Percentiles rank a stretch among this genome's conserved stretches.
phyloP scores from a whole-genome alignment of 2,329 filamentous ascomycete genomes.

The Zymoseptoria ardabiliae region DNA sequence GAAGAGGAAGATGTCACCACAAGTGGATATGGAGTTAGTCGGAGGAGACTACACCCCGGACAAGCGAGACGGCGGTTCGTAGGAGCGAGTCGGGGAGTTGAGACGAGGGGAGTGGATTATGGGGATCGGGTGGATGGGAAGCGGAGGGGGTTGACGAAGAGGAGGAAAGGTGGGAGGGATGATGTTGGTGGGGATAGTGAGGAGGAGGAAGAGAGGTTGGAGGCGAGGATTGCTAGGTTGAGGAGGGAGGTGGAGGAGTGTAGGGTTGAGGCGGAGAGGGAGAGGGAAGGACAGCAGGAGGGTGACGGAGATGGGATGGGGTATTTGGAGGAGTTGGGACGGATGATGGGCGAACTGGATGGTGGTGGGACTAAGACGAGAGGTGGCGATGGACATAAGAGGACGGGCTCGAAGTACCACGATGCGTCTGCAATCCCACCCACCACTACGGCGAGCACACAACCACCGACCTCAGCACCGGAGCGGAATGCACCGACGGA shows the following conservation, averaged over 20 bases:
- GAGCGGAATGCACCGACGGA: conserved; percentile 7
- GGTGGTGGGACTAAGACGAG: conserved; percentile 18
- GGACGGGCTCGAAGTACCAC: conserved; percentile 11
- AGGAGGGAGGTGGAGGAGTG: conserved; percentile 69
- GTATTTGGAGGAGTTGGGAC: conserved; percentile 61
- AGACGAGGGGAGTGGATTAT: conserved; percentile 75
- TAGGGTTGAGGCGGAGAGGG: conserved; percentile 34
- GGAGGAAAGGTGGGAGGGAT: conserved; percentile 34
- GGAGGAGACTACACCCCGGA: conserved; percentile 66
- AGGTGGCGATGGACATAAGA: conserved; percentile 3
- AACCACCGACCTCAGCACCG: background rate
- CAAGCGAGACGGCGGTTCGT: conserved; percentile 75
- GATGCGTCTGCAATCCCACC: conserved; percentile 13
- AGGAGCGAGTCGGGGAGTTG: conserved; percentile 55
- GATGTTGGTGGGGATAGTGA: conserved; percentile 63
- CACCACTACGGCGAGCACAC: background rate
- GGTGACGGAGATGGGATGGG: conserved; percentile 45
- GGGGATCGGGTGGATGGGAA: conserved; percentile 81
- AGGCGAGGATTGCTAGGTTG: conserved; percentile 72
- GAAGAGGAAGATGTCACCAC: conserved; percentile 49
- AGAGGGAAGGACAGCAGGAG: conserved; percentile 40
- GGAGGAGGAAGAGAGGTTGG: conserved; percentile 69
- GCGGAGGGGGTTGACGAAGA: conserved; percentile 68
- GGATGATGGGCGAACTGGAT: conserved; percentile 60
- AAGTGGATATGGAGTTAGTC: conserved; percentile 56